Evolutionary conservation across 371 early-diverging fungal species (phyloP).

Genomic region (Lichtheimia ramosa): DNA sequence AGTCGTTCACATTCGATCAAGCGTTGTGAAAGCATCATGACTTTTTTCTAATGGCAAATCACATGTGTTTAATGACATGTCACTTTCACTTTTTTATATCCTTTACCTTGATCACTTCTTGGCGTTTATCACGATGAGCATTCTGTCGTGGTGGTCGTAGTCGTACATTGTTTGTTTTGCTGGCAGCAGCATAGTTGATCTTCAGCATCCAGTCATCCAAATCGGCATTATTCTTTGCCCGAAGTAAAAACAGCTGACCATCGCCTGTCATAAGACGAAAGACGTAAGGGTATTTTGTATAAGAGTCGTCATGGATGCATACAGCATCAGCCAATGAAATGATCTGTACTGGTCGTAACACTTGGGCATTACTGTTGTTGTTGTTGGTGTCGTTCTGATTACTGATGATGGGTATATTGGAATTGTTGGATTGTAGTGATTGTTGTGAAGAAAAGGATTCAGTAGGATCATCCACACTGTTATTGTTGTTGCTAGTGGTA

Average conservation of each 20-base stretch:
- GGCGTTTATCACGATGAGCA: background rate
- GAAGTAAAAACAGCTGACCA: conserved; percentile 71
- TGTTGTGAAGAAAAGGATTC: conserved; percentile 3
- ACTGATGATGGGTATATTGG: background rate
- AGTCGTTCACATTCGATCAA: conserved; percentile 39
- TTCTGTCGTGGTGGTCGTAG: conserved; percentile 26
- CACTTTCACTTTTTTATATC: background rate
- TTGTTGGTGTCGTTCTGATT: background rate
- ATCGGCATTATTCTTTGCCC: conserved; percentile 63
- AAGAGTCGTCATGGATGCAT: conserved; percentile 68
- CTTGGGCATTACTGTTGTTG: background rate
- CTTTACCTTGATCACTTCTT: background rate
- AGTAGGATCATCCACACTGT: background rate
- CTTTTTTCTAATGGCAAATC: conserved; percentile 1
- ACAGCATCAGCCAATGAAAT: conserved; percentile 69
- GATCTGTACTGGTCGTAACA: conserved; percentile 50
- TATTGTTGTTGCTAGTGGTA: no score
- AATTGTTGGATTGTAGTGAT: background rate
- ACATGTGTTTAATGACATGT: background rate
- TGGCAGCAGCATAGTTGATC: conserved; percentile 78
- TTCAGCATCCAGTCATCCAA: conserved; percentile 83
- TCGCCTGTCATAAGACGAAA: conserved; percentile 72
- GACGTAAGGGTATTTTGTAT: conserved; percentile 75
- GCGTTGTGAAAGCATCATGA: conserved; percentile 19
- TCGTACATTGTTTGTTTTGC: conserved; percentile 66